A percentile compares a stretch with the other conserved stretches of the same genome.
phyloP scores from a whole-genome alignment of 2,329 filamentous ascomycete species.

The Triangularia verruculosa region DNA sequence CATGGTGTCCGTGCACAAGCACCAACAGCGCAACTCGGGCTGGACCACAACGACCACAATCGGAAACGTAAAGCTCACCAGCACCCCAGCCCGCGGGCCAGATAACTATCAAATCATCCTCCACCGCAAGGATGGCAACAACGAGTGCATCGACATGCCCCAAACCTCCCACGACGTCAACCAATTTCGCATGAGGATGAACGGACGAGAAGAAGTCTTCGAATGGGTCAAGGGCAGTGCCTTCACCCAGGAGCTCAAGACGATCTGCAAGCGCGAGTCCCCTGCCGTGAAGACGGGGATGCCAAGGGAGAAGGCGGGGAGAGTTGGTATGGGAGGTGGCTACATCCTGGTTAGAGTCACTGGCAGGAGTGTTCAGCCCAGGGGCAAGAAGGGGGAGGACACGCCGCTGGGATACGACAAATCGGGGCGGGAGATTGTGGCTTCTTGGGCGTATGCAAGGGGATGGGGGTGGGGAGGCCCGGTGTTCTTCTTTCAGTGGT shows the following conservation, averaged over 20 bases:
- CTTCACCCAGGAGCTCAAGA: neutral
- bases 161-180: neutral
- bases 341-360: slow-evolving; percentile 12
- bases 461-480: neutral
- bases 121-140: neutral
- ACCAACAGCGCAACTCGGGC: neutral
- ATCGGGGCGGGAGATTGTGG: slow-evolving; percentile 19
- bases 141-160: neutral
- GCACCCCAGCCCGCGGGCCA: neutral
- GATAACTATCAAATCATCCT: neutral
- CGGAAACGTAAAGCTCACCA: slow-evolving; percentile 5
- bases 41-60: neutral
- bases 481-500: slow-evolving; percentile 21
- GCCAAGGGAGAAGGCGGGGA: neutral
- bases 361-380: neutral
- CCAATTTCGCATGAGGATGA: neutral
- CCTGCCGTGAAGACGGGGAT: neutral
- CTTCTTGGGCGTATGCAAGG: slow-evolving; percentile 7
- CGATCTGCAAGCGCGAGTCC: neutral
- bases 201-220: neutral
- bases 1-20: slow-evolving; percentile 10
- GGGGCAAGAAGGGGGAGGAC: neutral
- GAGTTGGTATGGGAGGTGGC: neutral
- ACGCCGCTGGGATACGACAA: slow-evolving; percentile 13
- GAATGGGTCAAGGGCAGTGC: neutral